These are phyloP conservation scores for Microcera coccophila DNA, from an alignment of 2,329 filamentous ascomycete genomes.

Conservation along the genomic window DNA sequence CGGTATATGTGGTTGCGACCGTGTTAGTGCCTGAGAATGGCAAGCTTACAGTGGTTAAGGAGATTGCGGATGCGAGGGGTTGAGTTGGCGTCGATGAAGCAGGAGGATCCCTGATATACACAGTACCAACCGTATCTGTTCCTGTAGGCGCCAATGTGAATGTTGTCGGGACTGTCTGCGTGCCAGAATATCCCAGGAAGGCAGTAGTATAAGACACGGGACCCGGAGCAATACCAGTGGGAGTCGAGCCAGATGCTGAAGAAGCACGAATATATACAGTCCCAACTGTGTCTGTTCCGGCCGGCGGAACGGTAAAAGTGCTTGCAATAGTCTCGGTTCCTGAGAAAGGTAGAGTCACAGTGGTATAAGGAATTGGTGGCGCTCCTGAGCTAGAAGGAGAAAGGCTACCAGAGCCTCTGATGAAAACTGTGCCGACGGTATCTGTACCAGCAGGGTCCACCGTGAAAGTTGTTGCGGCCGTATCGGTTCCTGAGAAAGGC, in stretches of 20 bases:
- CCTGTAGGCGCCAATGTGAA: not conserved
- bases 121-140: not conserved
- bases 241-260: not conserved
- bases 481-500: not conserved
- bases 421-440: not conserved
- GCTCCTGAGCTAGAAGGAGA: too few relatives aligned
- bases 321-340: not conserved
- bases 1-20: not conserved
- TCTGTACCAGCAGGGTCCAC: not conserved
- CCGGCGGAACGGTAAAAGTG: not conserved
- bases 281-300: not conserved
- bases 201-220: too few relatives aligned
- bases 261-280: not conserved
- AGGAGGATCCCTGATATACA: not conserved
- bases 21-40: not conserved
- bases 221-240: too few relatives aligned
- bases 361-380: not conserved
- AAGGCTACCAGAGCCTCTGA: too few relatives aligned
- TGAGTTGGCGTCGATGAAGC: too few relatives aligned
- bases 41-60: not conserved
- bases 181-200: too few relatives aligned
- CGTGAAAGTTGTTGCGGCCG: not conserved
- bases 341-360: not conserved
- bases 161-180: not conserved
- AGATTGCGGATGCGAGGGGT: too few relatives aligned